Percentiles rank a stretch among this genome's conserved stretches.
Evolutionary conservation across 148 eudicot species (phyloP).

Genomic region (Chenopodium suecicum): DNA sequence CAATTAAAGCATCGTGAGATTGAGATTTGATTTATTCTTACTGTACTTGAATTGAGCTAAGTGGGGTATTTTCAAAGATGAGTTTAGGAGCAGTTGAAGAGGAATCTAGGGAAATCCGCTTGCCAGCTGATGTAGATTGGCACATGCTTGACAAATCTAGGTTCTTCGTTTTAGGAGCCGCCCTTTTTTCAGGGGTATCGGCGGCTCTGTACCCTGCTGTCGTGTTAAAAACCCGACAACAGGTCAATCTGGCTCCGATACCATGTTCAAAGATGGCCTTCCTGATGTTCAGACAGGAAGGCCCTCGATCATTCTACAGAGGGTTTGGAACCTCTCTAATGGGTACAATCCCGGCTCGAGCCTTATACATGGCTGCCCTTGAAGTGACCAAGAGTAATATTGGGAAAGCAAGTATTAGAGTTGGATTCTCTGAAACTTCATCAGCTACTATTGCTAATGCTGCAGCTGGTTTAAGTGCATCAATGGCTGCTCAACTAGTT

Average conservation of each 20-base stretch:
- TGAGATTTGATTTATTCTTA: neutral
- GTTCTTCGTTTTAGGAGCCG: conserved; percentile 84
- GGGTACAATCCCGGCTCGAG: conserved; percentile 87
- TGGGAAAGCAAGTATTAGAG: conserved; percentile 37
- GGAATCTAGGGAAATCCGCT: conserved; percentile 47
- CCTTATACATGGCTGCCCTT: conserved; percentile 79
- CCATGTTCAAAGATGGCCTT: conserved; percentile 53
- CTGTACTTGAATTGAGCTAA: neutral
- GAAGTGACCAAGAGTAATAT: conserved; percentile 75
- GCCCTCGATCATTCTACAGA: conserved; percentile 54
- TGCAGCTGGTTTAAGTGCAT: conserved; percentile 71
- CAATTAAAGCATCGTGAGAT: neutral
- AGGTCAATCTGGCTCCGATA: conserved; percentile 36
- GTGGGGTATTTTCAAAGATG: conserved; percentile 36
- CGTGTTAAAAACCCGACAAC: conserved; percentile 81
- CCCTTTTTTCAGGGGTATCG: conserved; percentile 79
- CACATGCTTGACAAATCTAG: conserved; percentile 79
- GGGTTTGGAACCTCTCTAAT: conserved; percentile 80
- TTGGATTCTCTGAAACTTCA: conserved; percentile 59
- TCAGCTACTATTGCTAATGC: conserved; percentile 65
- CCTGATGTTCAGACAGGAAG: conserved; percentile 51
- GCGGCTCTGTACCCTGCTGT: conserved; percentile 70
- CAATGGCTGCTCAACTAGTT: conserved; percentile 87
- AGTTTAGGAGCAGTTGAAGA: conserved; percentile 58
- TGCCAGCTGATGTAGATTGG: conserved; percentile 84